Conservation (phyloP, 495 filamentous ascomycete species). For the Talaromyces thailandensis region DNA sequence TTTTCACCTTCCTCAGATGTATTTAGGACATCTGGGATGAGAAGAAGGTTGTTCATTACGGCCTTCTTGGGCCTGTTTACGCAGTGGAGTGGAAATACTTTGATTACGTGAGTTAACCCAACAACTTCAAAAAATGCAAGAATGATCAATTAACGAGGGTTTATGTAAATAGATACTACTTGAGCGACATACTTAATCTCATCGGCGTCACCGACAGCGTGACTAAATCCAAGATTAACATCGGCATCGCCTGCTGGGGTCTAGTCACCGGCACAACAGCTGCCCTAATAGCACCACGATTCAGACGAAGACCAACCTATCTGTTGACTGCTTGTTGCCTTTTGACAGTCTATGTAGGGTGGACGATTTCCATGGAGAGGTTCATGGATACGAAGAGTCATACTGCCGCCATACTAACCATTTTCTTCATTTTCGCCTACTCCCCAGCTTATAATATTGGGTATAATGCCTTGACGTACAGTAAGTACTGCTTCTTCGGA, state of each 20-base stretch:
- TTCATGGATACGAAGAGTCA: constrained; percentile 32
- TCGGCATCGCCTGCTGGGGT: constrained; percentile 50
- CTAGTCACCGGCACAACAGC: constrained; percentile 41
- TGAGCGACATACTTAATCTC: constrained; percentile 39
- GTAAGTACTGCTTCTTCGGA: constrained; percentile 15
- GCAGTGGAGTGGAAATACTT: constrained; percentile 57
- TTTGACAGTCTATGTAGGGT: constrained; percentile 46
- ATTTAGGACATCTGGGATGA: constrained; percentile 44
- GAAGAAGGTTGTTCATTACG: constrained; percentile 46
- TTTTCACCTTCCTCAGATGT: no score
- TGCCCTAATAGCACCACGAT: constrained; percentile 41
- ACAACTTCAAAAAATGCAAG: neutral
- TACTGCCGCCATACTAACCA: constrained; percentile 37
- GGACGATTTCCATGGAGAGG: constrained; percentile 51
- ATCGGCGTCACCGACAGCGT: constrained; percentile 41
- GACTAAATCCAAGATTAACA: constrained; percentile 47
- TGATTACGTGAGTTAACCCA: constrained; percentile 39
- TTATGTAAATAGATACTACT: constrained; percentile 34
- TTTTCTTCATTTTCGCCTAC: constrained; percentile 59
- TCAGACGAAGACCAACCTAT: constrained; percentile 51
- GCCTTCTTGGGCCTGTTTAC: constrained; percentile 52
- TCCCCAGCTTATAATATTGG: constrained; percentile 58
- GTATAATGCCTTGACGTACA: constrained; percentile 62
- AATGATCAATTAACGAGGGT: neutral
- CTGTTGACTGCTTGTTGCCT: constrained; percentile 42